A percentile compares a stretch with the other conserved stretches of the same genome.
Conservation (phyloP, 2,329 filamentous ascomycete species). For the Arachnomyces sp. region DNA sequence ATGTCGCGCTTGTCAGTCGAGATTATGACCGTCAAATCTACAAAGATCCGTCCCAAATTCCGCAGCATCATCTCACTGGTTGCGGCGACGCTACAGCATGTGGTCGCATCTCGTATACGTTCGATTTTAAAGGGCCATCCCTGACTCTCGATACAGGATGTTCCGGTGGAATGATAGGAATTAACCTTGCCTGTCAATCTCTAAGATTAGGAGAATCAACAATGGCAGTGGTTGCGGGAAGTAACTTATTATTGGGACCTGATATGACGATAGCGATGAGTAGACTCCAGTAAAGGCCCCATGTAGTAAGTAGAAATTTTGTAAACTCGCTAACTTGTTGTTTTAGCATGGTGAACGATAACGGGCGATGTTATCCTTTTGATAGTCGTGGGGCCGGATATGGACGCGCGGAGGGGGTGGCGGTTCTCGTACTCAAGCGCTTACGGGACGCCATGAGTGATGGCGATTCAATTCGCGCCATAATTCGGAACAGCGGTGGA, state of each 20-base stretch:
- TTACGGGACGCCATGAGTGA: slow-evolving; percentile 14
- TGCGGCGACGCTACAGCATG: slow-evolving; percentile 23
- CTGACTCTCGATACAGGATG: slow-evolving; percentile 31
- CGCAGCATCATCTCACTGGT: slow-evolving; percentile 19
- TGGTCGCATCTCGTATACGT: slow-evolving; percentile 31
- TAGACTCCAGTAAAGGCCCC: slow-evolving; percentile 17
- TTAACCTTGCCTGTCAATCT: slow-evolving; percentile 17
- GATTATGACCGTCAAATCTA: slow-evolving; percentile 10
- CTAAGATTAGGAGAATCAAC: slow-evolving; percentile 15
- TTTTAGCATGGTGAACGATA: slow-evolving; percentile 39
- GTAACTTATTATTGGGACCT: slow-evolving; percentile 12
- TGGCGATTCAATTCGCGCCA: slow-evolving; percentile 32
- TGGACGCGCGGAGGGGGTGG: too few relatives aligned
- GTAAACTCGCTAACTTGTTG: too few relatives aligned
- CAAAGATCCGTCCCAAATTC: slow-evolving; percentile 14
- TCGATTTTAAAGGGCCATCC: slow-evolving; percentile 26
- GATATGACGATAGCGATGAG: slow-evolving; percentile 25
- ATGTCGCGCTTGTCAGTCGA: slow-evolving; percentile 9
- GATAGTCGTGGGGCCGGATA: too few relatives aligned
- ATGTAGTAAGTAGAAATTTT: too few relatives aligned
- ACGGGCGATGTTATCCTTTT: too few relatives aligned
- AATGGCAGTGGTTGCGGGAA: slow-evolving; percentile 5
- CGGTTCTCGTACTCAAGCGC: too few relatives aligned
- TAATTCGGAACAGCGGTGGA: slow-evolving; percentile 21
- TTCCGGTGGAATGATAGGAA: slow-evolving; percentile 19